Conservation (phyloP, 1,284 basidiomycete species). For the Ganoderma lingzhi region DNA sequence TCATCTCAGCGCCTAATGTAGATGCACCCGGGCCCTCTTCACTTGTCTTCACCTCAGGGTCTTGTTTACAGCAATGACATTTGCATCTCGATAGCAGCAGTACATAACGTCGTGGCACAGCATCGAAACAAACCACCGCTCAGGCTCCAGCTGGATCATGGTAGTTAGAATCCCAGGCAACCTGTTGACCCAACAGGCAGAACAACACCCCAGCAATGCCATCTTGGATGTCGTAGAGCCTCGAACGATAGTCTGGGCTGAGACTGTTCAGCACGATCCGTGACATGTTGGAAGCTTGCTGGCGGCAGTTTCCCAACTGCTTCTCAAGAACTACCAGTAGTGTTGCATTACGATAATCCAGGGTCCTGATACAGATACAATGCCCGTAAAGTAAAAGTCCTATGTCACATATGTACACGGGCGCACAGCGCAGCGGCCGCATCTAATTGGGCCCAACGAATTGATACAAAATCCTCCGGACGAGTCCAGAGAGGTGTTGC, state of each 20-base stretch:
- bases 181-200: too few relatives aligned
- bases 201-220: too few relatives aligned
- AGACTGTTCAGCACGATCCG: too few relatives aligned
- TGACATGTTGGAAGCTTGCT: too few relatives aligned
- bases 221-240: too few relatives aligned
- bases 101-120: not conserved
- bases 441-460: slow-evolving; percentile 85
- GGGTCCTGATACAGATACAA: slow-evolving; percentile 13
- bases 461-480: slow-evolving; percentile 90
- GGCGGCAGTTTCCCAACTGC: too few relatives aligned
- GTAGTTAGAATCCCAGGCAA: too few relatives aligned
- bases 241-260: too few relatives aligned
- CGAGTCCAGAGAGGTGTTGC: slow-evolving; percentile 87
- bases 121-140: too few relatives aligned
- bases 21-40: not conserved
- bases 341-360: not conserved
- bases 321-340: not conserved
- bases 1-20: slow-evolving; percentile 8
- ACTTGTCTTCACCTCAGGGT: not conserved
- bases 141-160: too few relatives aligned
- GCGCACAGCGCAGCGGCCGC: not conserved
- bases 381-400: not conserved
- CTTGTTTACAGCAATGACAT: not conserved
- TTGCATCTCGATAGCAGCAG: not conserved
- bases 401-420: not conserved